Evolutionary conservation across 208 protist species (phyloP).

Genomic region (Acanthamoeba royreba): DNA sequence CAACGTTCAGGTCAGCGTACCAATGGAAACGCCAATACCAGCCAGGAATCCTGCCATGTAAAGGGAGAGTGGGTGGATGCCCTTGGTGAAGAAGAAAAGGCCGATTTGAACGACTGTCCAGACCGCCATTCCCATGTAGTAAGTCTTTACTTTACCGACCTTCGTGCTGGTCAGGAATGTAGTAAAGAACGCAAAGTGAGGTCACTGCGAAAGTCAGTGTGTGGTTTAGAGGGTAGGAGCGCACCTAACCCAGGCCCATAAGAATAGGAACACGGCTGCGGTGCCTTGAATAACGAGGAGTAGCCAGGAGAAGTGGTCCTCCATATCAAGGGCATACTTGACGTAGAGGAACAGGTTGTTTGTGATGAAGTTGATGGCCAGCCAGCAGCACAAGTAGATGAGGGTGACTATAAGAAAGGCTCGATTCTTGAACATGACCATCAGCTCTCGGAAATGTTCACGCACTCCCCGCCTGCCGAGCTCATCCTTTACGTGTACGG

Average conservation of each 20-base stretch:
- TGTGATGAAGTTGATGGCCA: constrained; percentile 25
- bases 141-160: constrained; percentile 52
- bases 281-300: not conserved
- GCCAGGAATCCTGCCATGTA: constrained; percentile 8
- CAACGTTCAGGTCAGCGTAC: not conserved
- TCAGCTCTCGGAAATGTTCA: not conserved
- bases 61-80: not conserved
- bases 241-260: not conserved
- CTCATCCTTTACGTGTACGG: not conserved
- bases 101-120: not conserved
- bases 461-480: not conserved
- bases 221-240: not conserved
- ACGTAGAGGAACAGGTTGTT: constrained; percentile 44
- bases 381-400: constrained; percentile 32
- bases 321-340: not conserved
- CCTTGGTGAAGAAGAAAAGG: constrained; percentile 50
- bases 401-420: constrained; percentile 8
- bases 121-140: constrained; percentile 55
- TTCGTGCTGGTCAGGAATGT: not conserved
- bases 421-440: not conserved
- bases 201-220: not conserved
- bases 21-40: constrained; percentile 41
- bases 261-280: constrained; percentile 26
- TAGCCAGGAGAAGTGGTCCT: not conserved
- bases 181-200: not conserved